phyloP scores from a whole-genome alignment of 768 basidiomycete genomes.

The Naganishia vaughanmartiniae region DNA sequence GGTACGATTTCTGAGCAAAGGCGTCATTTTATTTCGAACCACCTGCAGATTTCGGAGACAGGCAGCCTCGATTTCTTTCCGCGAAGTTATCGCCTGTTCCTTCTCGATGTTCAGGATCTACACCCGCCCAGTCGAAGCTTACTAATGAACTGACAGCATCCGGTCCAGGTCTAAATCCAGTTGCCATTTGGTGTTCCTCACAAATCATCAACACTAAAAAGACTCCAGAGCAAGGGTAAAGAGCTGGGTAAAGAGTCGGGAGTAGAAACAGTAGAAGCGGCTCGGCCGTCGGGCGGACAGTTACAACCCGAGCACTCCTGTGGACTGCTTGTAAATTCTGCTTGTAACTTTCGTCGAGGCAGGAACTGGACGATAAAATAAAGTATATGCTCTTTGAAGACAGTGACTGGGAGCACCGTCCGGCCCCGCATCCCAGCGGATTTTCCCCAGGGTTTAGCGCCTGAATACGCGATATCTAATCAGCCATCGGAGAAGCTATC shows the following conservation, averaged over 20 bases:
- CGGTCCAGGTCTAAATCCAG: too few species aligned
- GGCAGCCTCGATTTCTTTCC: background rate
- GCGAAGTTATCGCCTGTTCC: background rate
- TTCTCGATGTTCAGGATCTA: slow-evolving; percentile 2
- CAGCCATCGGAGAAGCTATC: background rate
- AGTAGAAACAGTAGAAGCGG: too few species aligned
- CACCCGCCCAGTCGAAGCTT: background rate
- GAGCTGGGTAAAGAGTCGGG: too few species aligned
- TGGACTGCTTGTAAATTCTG: too few species aligned
- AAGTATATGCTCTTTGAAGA: background rate
- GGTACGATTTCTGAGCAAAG: background rate
- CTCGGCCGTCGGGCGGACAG: too few species aligned
- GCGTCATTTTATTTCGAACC: background rate
- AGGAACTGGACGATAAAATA: background rate
- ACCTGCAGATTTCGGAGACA: background rate
- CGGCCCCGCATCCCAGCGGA: background rate
- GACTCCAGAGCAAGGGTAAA: too few species aligned
- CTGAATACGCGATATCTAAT: slow-evolving; percentile 16
- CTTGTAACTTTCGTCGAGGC: background rate
- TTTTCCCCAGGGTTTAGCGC: background rate
- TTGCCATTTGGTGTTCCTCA: too few species aligned
- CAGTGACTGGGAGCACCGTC: background rate
- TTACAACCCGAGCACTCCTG: too few species aligned
- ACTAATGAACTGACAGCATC: too few species aligned
- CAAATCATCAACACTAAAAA: too few species aligned